Evolutionary conservation across 306 rosid species (phyloP), one percentile per base, ranked within the genome.

Genomic region (Castanopsis chinensis): DNA sequence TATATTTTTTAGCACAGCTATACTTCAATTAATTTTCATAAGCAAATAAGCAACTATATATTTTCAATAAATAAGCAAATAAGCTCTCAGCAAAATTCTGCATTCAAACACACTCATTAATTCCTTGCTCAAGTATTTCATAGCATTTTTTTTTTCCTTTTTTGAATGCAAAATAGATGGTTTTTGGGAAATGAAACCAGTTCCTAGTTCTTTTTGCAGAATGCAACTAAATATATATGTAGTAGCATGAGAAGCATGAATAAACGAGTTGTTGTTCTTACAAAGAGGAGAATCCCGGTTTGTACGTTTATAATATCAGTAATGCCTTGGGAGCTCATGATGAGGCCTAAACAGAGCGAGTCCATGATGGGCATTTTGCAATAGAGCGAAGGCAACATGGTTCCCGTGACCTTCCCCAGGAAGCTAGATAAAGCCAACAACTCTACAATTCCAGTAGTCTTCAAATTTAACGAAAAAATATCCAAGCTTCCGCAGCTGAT

Each of bases 271-370:
- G 25, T 56, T 76, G 43, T 77, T 14, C 85, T 84, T 88, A 92
- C 97, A 0, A 0, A 3, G 60, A 80, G 78, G 23, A 80, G 4
- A 18, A 69, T 15, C 18, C 64, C 81, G 10, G 51, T 55, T 21
- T 88, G 91, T 23, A 86, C 20, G 45, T 63, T 7, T 19, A 88
- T 74, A 67, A 90, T 56, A 0, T 88, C 92, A 20, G 89, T 77
- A 72, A 90, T 76, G 74, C 94, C 97, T 69, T 83, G 90, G 27
- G 88, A 32, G 87, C 88, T 71, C 86, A 90, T 68, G 64, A 89
- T 57, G 59, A 92, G 87, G 13, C 90, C 94, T 35, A 90, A 76
- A 2, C 76, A 28, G 23, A 90, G 23, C n/a, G 91, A 72, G 79
- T 92, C 94, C 3, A 13, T 17, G 0, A 60, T 0, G 1, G 92